Conservation (phyloP, 371 early-diverging fungal species). For the Mortierella sp. region DNA sequence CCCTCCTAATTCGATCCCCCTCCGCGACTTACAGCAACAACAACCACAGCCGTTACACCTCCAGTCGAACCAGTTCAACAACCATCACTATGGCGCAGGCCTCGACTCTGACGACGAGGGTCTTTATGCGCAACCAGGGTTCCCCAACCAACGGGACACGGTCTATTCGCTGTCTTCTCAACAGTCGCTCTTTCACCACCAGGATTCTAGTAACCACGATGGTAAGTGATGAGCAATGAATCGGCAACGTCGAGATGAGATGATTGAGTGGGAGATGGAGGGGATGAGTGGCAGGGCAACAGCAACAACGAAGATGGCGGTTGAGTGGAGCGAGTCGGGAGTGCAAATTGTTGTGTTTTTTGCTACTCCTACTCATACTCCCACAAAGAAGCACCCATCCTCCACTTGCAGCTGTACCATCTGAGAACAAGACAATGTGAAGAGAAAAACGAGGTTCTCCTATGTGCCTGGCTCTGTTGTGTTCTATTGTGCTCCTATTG, state of each 20-base stretch:
- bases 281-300: not conserved
- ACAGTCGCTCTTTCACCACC: constrained; percentile 35
- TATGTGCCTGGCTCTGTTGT: not conserved
- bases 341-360: constrained; percentile 2
- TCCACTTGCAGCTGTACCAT: too few species aligned
- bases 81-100: constrained; percentile 27
- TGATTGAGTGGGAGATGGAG: not conserved
- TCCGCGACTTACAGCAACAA: constrained; percentile 22
- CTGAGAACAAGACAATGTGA: too few species aligned
- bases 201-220: constrained; percentile 16
- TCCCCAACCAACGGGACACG: constrained; percentile 34
- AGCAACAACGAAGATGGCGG: not conserved
- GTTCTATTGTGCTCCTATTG: constrained; percentile 7
- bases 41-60: constrained; percentile 3
- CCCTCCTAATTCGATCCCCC: constrained; percentile 35
- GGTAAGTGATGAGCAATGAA: constrained; percentile 18
- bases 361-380: not conserved
- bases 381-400: not conserved
- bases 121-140: constrained; percentile 21
- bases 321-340: constrained; percentile 1
- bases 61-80: constrained; percentile 26
- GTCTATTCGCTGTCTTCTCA: constrained; percentile 36
- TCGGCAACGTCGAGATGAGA: not conserved
- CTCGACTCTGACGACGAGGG: constrained; percentile 44
- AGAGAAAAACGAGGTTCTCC: not conserved